Base-by-base conservation (phyloP, 345 rosid species). In the Lepidium sativum region DNA sequence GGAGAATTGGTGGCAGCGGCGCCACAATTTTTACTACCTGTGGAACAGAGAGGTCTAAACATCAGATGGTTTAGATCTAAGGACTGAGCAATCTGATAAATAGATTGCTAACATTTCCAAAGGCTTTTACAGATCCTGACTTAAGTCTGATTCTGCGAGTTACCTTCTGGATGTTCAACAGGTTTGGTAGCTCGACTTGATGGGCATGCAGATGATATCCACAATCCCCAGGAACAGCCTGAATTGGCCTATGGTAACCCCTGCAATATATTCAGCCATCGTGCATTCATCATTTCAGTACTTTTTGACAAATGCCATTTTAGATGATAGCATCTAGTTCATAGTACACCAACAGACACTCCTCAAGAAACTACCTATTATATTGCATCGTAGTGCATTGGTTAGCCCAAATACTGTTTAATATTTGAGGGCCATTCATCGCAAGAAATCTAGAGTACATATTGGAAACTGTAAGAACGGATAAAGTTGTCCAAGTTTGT, bases 121-220 rank as follows among this genome's bases (percentile, higher is more conserved):
- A 40, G 41, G 42, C 12, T 21, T 42, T 53, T 27, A 40, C n/a
- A 12, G 70, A 54, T 9, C 6, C 8, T 9, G 53, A 57, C 31
- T 38, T 3, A n/a, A 18, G 64, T 8, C 8, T 20, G 60, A 32
- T 9, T 18, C 42, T 11, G 13, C 3, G 2, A 9, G 40, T 55
- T 79, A 84, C 96, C 98, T 86, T 82, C 16, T 54, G 54, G 33
- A 77, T 78, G 45, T 73, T 61, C 34, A 53, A 52, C 21, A 89
- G 84, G 72, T 92, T 96, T 9, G 71, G 68, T 37, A 92, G 69
- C 65, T 37, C 42, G 48, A 89, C 68, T 54, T 78, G 78, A 80
- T 87, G 95, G 31, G 96, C 98, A 67, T 92, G 96, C 76, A 92
- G 75, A 71, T 81, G 67, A 73, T 87, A 92, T 67, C 96, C 98